Conservation (phyloP, 176 grass and related monocot genomes). For the Ensete glaucum region DNA sequence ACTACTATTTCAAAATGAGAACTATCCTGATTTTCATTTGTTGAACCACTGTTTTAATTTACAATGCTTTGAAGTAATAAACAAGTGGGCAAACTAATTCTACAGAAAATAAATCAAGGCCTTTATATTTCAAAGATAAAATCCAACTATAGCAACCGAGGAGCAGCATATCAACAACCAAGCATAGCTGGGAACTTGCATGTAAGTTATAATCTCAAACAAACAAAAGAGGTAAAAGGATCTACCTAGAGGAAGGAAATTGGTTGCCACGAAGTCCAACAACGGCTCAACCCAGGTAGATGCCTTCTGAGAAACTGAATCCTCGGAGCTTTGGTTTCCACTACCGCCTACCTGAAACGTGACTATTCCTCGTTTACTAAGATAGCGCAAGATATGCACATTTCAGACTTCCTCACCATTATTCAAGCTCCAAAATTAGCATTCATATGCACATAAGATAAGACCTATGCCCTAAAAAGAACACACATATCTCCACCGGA, state of each 20-base stretch:
- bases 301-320: conserved; percentile 13
- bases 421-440: not conserved
- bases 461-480: not conserved
- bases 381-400: not conserved
- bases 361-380: not conserved
- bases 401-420: not conserved
- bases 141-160: not conserved
- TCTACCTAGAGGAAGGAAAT: conserved; percentile 87
- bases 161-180: not conserved
- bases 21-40: not conserved
- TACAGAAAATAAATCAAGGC: not conserved
- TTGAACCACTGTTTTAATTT: not conserved
- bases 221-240: not conserved
- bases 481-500: not conserved
- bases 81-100: not conserved
- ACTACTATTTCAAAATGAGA: no score
- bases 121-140: not conserved
- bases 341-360: conserved; percentile 34
- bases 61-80: not conserved
- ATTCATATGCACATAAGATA: not conserved
- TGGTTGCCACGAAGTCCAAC: conserved; percentile 42
- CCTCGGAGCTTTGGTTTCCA: conserved; percentile 25
- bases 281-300: conserved; percentile 20
- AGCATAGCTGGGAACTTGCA: not conserved
- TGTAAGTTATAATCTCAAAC: conserved; percentile 1